Evolutionary conservation across 2,329 filamentous ascomycete genomes (phyloP), one percentile per base, ranked within the genome.

Genomic region (Fusarium odoratissimum): DNA sequence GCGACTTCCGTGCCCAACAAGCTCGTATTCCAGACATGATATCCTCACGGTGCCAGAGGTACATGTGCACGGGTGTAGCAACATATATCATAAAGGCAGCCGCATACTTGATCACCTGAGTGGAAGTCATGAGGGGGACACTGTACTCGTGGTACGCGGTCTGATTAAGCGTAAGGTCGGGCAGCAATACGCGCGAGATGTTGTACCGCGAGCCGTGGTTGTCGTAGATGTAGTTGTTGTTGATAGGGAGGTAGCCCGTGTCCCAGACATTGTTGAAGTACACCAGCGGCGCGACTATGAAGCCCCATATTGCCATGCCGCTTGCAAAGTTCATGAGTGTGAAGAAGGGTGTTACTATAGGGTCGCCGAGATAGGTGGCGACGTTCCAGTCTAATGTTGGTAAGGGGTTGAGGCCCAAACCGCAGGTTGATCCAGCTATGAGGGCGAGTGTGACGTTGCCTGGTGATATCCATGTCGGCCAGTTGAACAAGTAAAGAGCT

Each of bases 241-340:
- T 85, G 61, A 91, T 83, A 1, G 89, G 88, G 21, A 91, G 77
- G 64, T 89, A 90, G 6, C 87, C 85, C 0, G 86, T 83, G 69
- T 86, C 83, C 78, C 84, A 81, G 1, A 83, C 81, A 28, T 86
- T 86, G 2, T 80, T 81, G 67, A 86, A 88, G 49, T 85, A 84
- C 33, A 88, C 48, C 11, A 78, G 45, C n/a, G 90, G 82, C 71
- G 85, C 86, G 17, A 87, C 61, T 5, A 90, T 75, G 64, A 90
- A 83, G 4, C 88, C 88, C 25, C 86, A 84, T 23, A 90, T 65
- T 4, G 88, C 89, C 77, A 80, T 79, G 2, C 79, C 78, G 3
- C 46, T 60, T 6, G 74, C 69, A 44, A 72, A 76, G 60, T 81
- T 82, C 56, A 79, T 60, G 2, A 79, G 68, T 0, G 78, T 77